These are phyloP conservation scores for Posidonia oceanica DNA, from an alignment of 116 monocot species.

Conservation along the genomic window DNA sequence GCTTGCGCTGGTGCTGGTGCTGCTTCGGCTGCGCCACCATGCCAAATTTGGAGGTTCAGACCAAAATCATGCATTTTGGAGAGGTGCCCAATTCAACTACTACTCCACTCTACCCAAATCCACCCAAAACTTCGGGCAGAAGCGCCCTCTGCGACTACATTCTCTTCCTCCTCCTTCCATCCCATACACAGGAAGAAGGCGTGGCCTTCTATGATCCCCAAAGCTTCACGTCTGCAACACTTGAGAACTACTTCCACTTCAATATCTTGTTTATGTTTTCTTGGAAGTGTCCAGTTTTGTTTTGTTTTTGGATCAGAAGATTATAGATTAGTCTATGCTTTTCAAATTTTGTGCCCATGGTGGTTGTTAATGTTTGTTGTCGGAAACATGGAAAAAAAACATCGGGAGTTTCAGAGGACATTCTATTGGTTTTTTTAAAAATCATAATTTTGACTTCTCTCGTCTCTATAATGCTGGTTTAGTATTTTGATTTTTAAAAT, in stretches of 20 bases:
- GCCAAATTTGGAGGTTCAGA: background rate
- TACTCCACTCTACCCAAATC: background rate
- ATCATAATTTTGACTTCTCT: no score
- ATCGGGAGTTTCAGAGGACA: no score
- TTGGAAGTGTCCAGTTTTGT: background rate
- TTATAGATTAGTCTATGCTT: background rate
- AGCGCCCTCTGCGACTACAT: background rate
- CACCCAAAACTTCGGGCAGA: background rate
- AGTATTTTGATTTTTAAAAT: background rate
- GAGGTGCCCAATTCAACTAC: background rate
- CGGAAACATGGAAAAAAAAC: background rate
- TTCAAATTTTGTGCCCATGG: background rate
- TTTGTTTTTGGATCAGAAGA: background rate
- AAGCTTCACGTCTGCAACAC: constrained; percentile 6
- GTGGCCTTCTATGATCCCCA: background rate
- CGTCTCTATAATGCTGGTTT: no score
- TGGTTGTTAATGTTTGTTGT: no score
- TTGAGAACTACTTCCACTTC: background rate
- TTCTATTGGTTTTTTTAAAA: no score
- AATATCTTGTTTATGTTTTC: background rate
- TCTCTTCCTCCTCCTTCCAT: background rate
- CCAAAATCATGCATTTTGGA: constrained; percentile 1
- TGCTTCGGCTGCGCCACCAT: background rate
- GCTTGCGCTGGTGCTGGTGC: background rate
- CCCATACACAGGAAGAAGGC: background rate